Evolutionary conservation across 2,329 filamentous ascomycete species (phyloP).

Genomic region (Calonectria pteridis): DNA sequence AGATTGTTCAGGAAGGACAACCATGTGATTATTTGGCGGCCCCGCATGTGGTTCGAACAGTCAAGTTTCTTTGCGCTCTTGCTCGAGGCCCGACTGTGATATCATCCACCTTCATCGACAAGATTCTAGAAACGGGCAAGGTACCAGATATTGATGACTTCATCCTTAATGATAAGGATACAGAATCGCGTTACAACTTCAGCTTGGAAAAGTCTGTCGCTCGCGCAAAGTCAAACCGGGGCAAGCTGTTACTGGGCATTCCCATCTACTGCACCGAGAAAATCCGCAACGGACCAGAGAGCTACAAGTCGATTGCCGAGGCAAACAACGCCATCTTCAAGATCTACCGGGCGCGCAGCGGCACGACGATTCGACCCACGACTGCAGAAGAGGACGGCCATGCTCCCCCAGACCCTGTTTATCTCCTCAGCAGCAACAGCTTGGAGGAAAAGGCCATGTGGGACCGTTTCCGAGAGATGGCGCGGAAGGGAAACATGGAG

Average conservation of each 20-base stretch:
- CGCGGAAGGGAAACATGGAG: constrained; percentile 80
- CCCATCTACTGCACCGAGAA: constrained; percentile 87
- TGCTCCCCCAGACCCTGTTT: constrained; percentile 77
- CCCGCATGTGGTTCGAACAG: constrained; percentile 86
- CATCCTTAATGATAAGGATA: constrained; percentile 76
- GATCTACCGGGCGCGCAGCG: constrained; percentile 80
- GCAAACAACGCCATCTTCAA: constrained; percentile 89
- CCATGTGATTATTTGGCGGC: constrained; percentile 89
- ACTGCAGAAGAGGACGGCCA: constrained; percentile 74
- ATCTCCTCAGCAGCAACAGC: constrained; percentile 80
- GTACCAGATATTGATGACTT: constrained; percentile 75
- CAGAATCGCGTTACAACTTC: constrained; percentile 79
- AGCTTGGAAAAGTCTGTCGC: constrained; percentile 75
- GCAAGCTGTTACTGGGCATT: constrained; percentile 79
- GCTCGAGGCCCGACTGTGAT: constrained; percentile 85
- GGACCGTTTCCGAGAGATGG: constrained; percentile 84
- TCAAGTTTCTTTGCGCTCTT: constrained; percentile 92
- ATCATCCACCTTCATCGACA: constrained; percentile 82
- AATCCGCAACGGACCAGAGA: constrained; percentile 84
- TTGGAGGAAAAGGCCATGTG: constrained; percentile 80
- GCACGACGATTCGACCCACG: constrained; percentile 74
- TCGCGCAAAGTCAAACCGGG: constrained; percentile 81
- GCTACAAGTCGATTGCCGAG: constrained; percentile 86
- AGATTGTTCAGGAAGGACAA: constrained; percentile 80
- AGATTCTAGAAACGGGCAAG: constrained; percentile 77